Percentiles rank a stretch among this genome's conserved stretches.
phyloP scores from a whole-genome alignment of 225 moss, liverwort and hornwort genomes.

The Sphagnum contortum region DNA sequence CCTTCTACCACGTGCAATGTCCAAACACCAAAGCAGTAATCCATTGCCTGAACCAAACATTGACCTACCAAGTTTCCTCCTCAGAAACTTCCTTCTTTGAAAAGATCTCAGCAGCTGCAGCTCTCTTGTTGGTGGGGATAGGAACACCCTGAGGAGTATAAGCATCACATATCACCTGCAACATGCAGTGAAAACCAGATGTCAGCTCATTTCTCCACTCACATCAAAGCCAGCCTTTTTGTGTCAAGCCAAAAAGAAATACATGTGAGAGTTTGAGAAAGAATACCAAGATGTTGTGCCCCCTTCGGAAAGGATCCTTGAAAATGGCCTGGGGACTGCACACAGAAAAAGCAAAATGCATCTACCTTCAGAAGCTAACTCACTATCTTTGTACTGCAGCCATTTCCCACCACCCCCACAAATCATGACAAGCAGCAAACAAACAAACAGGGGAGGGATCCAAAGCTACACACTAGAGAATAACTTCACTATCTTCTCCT shows the following conservation, averaged over 20 bases:
- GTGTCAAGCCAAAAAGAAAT: too few relatives aligned
- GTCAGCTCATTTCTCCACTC: background rate
- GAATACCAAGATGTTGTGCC: conserved; percentile 38
- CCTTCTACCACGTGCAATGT: background rate
- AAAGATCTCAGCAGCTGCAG: conserved; percentile 30
- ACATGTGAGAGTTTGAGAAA: too few relatives aligned
- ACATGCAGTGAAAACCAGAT: background rate
- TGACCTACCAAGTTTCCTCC: conserved; percentile 38
- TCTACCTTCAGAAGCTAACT: too few relatives aligned
- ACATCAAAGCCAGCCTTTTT: background rate
- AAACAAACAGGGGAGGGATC: background rate
- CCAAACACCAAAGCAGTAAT: background rate
- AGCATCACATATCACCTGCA: conserved; percentile 39
- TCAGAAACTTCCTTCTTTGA: conserved; percentile 9
- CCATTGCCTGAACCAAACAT: background rate
- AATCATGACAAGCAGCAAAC: background rate
- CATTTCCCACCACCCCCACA: background rate
- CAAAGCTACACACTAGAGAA: conserved; percentile 18
- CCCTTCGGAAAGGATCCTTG: conserved; percentile 30
- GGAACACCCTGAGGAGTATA: conserved; percentile 36
- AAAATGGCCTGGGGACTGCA: conserved; percentile 44
- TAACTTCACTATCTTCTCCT: conserved; percentile 41
- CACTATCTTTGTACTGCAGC: background rate
- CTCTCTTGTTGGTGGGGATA: conserved; percentile 35
- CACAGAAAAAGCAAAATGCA: background rate